These are phyloP conservation scores for Monilinia fructicola DNA, from an alignment of 2,329 filamentous ascomycete species.

Conservation along the genomic window DNA sequence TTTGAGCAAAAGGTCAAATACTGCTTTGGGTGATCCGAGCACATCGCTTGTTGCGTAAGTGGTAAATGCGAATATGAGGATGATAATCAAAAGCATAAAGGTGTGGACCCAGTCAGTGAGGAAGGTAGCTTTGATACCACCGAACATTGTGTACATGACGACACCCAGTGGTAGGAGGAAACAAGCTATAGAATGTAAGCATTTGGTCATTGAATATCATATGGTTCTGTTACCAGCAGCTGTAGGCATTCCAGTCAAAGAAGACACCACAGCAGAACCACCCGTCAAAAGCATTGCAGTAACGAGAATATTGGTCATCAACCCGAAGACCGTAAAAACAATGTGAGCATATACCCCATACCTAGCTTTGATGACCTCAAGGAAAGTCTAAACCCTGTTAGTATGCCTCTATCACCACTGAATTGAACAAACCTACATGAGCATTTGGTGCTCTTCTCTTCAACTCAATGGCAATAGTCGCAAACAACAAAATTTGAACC, in stretches of 20 bases:
- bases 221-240: slow-evolving; percentile 54
- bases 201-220: not conserved
- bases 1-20: slow-evolving; percentile 74
- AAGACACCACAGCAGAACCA: slow-evolving; percentile 70
- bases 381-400: slow-evolving; percentile 53
- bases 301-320: slow-evolving; percentile 84
- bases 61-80: slow-evolving; percentile 81
- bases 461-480: slow-evolving; percentile 84
- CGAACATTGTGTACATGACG: slow-evolving; percentile 73
- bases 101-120: slow-evolving; percentile 73
- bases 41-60: slow-evolving; percentile 72
- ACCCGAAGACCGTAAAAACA: slow-evolving; percentile 78
- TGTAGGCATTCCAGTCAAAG: slow-evolving; percentile 72
- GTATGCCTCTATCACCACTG: not conserved
- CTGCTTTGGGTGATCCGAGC: slow-evolving; percentile 71
- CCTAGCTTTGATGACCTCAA: slow-evolving; percentile 78
- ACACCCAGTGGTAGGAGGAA: slow-evolving; percentile 81
- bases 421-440: slow-evolving; percentile 48
- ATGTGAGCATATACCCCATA: slow-evolving; percentile 73
- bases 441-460: slow-evolving; percentile 86
- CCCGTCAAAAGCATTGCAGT: slow-evolving; percentile 87
- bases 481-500: slow-evolving; percentile 85
- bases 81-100: slow-evolving; percentile 79
- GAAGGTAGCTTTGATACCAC: slow-evolving; percentile 84
- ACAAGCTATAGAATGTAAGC: slow-evolving; percentile 49